These are phyloP conservation scores for Podospora bellae-mahoneyi DNA, from an alignment of 495 filamentous ascomycete species.

Conservation along the genomic window DNA sequence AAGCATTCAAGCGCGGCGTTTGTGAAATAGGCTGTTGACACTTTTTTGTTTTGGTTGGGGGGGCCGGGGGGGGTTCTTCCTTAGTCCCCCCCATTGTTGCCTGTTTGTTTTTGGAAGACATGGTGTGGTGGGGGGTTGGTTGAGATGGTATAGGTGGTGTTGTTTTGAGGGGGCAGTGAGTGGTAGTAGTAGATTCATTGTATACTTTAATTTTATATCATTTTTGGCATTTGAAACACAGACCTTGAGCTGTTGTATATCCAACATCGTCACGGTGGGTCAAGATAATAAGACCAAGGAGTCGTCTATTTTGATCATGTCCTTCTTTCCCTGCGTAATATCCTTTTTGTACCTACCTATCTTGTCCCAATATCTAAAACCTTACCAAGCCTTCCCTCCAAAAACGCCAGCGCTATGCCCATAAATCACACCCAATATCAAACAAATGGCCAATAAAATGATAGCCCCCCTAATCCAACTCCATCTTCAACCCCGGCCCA, in stretches of 20 bases:
- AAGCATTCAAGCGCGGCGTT: conserved; percentile 32
- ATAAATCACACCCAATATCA: not conserved
- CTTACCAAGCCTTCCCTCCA: not conserved
- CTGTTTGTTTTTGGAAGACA: not conserved
- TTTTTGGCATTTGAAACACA: conserved; percentile 5
- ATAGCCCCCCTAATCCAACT: conserved; percentile 35
- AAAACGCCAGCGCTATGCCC: conserved; percentile 31
- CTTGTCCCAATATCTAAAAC: conserved; percentile 1
- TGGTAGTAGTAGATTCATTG: not conserved
- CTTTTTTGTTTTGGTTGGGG: conserved; percentile 9
- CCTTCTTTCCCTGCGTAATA: not conserved
- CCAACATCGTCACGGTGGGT: too few relatives aligned
- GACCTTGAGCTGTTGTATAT: too few relatives aligned
- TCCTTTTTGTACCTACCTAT: not conserved
- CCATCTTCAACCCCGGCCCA: conserved; percentile 30
- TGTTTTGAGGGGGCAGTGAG: not conserved
- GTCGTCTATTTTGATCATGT: not conserved
- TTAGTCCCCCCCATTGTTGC: conserved; percentile 1
- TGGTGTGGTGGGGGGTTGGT: not conserved
- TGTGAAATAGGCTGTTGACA: conserved; percentile 9
- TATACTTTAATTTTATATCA: conserved; percentile 18
- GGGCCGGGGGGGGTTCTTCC: not conserved
- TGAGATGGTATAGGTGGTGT: not conserved
- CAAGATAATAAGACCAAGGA: not conserved
- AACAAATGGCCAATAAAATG: not conserved